Evolutionary conservation across 2,329 filamentous ascomycete species (phyloP), one percentile per base, ranked within the genome.

Genomic region (Pseudogymnoascus sp.): DNA sequence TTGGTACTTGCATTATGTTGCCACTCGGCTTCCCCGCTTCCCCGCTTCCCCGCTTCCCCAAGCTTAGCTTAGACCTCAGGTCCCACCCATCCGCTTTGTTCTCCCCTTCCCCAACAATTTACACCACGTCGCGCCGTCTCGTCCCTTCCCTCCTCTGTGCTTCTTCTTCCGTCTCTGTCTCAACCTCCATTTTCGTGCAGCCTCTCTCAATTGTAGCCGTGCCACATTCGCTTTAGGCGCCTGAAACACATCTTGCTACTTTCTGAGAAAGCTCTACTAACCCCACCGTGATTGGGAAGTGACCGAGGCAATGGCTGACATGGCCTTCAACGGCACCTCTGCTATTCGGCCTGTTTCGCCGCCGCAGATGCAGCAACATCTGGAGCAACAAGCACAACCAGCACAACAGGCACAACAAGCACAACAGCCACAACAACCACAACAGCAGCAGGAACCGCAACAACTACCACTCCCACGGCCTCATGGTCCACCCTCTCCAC

Each of bases 401-500:
- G 21, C 21, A 21, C 21, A 21, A 21, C 21, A 21, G 3, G 21
- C 21, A 21, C 26, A 34, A 11, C 31, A 34, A 34, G 31, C 31
- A 34, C 26, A 29, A 29, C 26, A 29, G 7, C 10, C 34, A 36
- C 34, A 36, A 36, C 34, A 36, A 36, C 10, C 34, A 36, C 34
- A 36, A 12, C 42, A 36, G 34, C 34, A 36, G 10, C 34, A 36
- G 10, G 34, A 36, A 36, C 34, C 34, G 34, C 34, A 36, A 36
- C 34, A 36, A 36, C 10, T 36, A 36, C 10, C 34, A 11, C 34
- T 36, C 11, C 34, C 34, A 36, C 34, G 34, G 34, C 34, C 34
- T 36, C 34, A 36, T 12, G 34, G 34, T 36, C 34, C 34, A 36
- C 34, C n/a, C 37, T 64, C 59, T 40, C 63, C 63, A 11, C 59